Conservation (phyloP, 352 stramenopile genomes). For the Albugo candida region DNA sequence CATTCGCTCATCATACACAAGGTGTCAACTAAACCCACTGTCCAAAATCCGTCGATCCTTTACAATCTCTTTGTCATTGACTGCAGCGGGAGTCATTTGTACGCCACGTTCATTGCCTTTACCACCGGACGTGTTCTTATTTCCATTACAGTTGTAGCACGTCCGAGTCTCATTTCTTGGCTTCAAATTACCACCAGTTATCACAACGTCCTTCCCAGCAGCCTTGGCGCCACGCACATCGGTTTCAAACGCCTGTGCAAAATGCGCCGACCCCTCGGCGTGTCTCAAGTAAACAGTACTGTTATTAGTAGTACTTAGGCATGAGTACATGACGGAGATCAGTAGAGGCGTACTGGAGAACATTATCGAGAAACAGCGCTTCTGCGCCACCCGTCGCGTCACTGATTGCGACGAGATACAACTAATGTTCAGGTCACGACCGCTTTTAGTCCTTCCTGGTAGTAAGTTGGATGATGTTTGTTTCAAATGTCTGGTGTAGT, state of each 20-base stretch:
- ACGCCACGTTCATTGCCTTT: too few relatives aligned
- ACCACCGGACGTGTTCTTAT: too few relatives aligned
- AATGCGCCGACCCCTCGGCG: not conserved
- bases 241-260: not conserved
- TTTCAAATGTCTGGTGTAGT: not conserved
- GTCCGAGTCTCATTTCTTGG: too few relatives aligned
- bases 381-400: not conserved
- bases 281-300: not conserved
- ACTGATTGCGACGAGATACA: not conserved
- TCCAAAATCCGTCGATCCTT: not conserved
- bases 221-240: too few relatives aligned
- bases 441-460: not conserved
- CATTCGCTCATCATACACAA: not conserved
- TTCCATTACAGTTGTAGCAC: too few relatives aligned
- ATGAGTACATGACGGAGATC: not conserved
- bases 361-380: not conserved
- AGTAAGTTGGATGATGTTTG: not conserved
- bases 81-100: too few relatives aligned
- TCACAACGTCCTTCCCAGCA: too few relatives aligned
- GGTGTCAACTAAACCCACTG: not conserved
- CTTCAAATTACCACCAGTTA: too few relatives aligned
- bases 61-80: too few relatives aligned
- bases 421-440: not conserved
- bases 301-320: not conserved
- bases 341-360: not conserved